Evolutionary conservation across 257 asterid species (phyloP), one percentile per base, ranked within the genome.

Genomic region (Solanum dulcamara): DNA sequence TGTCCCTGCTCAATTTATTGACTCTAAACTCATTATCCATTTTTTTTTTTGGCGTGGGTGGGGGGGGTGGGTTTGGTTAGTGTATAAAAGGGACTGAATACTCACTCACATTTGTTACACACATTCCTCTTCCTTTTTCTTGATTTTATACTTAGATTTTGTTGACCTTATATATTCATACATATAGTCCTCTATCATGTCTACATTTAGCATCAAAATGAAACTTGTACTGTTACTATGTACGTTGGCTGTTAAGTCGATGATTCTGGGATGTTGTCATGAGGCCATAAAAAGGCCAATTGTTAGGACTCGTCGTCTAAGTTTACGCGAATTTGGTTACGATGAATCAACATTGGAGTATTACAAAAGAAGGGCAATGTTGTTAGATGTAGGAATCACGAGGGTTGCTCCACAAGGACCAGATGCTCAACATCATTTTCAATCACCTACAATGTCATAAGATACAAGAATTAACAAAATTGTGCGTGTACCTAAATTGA

Each of bases 401-500:
- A 90, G 93, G 83, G 80, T 13, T 5, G 89, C 93, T 12, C 94
- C 91, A 1, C 67, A 81, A 42, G 93, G 94, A 48, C 93, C 94
- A 22, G 91, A 92, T 81, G 89, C 90, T 86, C 90, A 88, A 44
- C 91, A 89, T 79, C 94, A 90, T 83, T 87, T 40, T 33, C 24
- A 22, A 33, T 59, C 84, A 18, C 51, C 79, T 3, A 33, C 5
- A 22, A n/a, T 35, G 30, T 48, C 17, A 11, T 38, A 71, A 26
- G 14, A 75, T 5, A 7, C 10, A 28, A 12, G 0, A 7, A 26
- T 24, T 22, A 64, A 33, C 66, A 67, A 6, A 80, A 53, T 24
- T 17, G 15, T 71, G 13, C 9, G 12, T 4, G 30, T 3, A 38
- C 37, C 70, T 33, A 15, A 37, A 24, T 22, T 37, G 5, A 57